These are phyloP conservation scores for Herpotrichia juniperi DNA, from an alignment of 2,329 filamentous ascomycete species.

Conservation along the genomic window DNA sequence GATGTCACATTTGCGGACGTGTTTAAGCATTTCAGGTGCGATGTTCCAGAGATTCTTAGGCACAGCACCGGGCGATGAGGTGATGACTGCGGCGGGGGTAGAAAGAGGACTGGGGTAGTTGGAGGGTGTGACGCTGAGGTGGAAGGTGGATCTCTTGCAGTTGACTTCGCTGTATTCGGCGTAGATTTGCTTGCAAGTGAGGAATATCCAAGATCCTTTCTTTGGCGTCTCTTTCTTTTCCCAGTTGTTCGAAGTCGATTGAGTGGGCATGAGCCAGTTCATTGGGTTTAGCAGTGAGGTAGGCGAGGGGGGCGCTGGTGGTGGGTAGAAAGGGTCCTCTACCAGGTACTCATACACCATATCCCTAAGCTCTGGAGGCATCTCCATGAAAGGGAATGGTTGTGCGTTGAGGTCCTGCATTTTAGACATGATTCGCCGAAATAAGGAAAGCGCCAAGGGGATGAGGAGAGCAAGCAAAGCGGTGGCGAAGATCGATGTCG, in stretches of 20 bases:
- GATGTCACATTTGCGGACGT: slow-evolving; percentile 34
- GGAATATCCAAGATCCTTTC: slow-evolving; percentile 31
- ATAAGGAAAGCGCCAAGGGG: slow-evolving; percentile 11
- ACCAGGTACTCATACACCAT: slow-evolving; percentile 40
- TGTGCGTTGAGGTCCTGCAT: slow-evolving; percentile 23
- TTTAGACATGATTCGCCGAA: slow-evolving; percentile 19
- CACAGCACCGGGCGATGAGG: background rate
- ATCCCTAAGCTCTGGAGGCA: slow-evolving; percentile 40
- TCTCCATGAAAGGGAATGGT: slow-evolving; percentile 35
- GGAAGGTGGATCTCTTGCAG: slow-evolving; percentile 37
- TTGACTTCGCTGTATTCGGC: slow-evolving; percentile 42
- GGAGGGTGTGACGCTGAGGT: slow-evolving; percentile 37
- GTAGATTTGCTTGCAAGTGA: slow-evolving; percentile 41
- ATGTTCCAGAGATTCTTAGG: slow-evolving; percentile 34
- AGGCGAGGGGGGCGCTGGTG: slow-evolving; percentile 13
- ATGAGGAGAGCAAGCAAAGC: slow-evolving; percentile 1
- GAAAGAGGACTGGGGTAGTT: slow-evolving; percentile 27
- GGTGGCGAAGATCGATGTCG: background rate
- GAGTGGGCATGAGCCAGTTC: slow-evolving; percentile 24
- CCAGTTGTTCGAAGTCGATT: background rate
- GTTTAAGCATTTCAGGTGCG: slow-evolving; percentile 20
- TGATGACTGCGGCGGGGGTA: background rate
- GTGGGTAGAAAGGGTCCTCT: slow-evolving; percentile 37
- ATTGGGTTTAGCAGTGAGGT: slow-evolving; percentile 10
- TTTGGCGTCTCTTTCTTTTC: slow-evolving; percentile 7